Evolutionary conservation across 768 basidiomycete species (phyloP), one percentile per base, ranked within the genome.

Genomic region (Hypsizygus marmoreus): DNA sequence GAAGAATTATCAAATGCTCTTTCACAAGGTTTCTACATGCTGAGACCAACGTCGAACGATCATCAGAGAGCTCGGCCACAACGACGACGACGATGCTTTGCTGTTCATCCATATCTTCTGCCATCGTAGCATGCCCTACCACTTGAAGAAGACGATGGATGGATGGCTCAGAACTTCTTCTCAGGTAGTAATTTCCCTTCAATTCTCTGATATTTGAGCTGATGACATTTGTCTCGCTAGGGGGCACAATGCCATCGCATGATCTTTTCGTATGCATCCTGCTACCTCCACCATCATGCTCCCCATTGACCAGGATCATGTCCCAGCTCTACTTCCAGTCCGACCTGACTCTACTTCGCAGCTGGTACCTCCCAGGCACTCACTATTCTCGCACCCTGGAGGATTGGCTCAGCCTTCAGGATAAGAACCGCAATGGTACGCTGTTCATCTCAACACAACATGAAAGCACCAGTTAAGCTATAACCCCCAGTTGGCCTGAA

Each of bases 111-210:
- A 88, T 55, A 79, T 87, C 20, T 87, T 88, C 66, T 86, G 84
- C 54, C 84, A 87, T 59, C 61, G 62, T 32, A 73, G 70, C 4
- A 81, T 69, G 0, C 82, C 85, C 6, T 87, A 88, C 56, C 82
- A 87, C 52, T 88, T 86, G 80, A 80, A 44, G 76, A 82, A 42
- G 73, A 70, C 42, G 84, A 86, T 47, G 82, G 83, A 4, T 87
- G 86, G 85, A 88, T 88, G 86, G 77, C 82, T 4, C 69, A 82
- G 63, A 82, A 77, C 28, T 87, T 88, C 67, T 86, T 87, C 61
- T 80, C 82, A 7, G 82, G 77, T 73, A 46, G 19, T 35, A 14
- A 4, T 23, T 17, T 38, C 36, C 14, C 3, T 23, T 7, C 25
- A 23, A 16, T 22, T 25, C 20, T 25, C 33, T 36, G 23, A 33